These are phyloP conservation scores for Naganishia liquefaciens DNA, from an alignment of 1,284 basidiomycete species.

Conservation along the genomic window DNA sequence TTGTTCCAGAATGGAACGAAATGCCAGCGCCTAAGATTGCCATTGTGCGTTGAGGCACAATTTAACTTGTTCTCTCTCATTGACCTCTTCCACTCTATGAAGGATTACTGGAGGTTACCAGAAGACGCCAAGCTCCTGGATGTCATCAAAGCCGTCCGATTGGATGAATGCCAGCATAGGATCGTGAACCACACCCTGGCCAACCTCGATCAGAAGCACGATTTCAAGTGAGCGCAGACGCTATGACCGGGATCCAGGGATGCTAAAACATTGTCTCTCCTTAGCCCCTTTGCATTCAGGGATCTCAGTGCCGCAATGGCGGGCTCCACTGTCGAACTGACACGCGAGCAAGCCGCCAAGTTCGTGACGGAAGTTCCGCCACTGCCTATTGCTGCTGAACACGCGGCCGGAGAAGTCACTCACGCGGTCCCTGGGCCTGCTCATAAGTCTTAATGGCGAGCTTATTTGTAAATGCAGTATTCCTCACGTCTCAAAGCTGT, in stretches of 20 bases:
- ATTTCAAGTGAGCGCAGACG: conserved; percentile 63
- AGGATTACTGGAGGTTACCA: conserved; percentile 81
- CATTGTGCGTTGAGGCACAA: conserved; percentile 57
- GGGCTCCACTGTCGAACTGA: conserved; percentile 72
- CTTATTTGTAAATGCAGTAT: too few relatives aligned
- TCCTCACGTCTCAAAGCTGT: too few relatives aligned
- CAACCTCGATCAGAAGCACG: conserved; percentile 70
- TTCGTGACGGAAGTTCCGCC: conserved; percentile 43
- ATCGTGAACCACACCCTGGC: conserved; percentile 92
- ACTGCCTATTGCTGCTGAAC: conserved; percentile 17
- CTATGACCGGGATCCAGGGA: not conserved
- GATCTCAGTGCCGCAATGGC: conserved; percentile 82
- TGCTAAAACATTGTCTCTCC: not conserved
- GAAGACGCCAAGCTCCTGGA: conserved; percentile 76
- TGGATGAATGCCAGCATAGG: conserved; percentile 89
- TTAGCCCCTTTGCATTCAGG: conserved; percentile 75
- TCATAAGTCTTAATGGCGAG: too few relatives aligned
- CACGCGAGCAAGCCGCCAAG: conserved; percentile 67
- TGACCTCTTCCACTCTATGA: not conserved
- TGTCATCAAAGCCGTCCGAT: conserved; percentile 84
- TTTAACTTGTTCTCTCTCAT: too few relatives aligned
- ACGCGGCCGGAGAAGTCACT: conserved; percentile 19
- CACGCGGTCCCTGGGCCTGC: not conserved
- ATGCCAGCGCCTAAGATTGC: conserved; percentile 82
- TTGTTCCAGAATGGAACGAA: conserved; percentile 77